Conservation (phyloP, 140 eudicot genomes). For the Bidens hawaiensis region DNA sequence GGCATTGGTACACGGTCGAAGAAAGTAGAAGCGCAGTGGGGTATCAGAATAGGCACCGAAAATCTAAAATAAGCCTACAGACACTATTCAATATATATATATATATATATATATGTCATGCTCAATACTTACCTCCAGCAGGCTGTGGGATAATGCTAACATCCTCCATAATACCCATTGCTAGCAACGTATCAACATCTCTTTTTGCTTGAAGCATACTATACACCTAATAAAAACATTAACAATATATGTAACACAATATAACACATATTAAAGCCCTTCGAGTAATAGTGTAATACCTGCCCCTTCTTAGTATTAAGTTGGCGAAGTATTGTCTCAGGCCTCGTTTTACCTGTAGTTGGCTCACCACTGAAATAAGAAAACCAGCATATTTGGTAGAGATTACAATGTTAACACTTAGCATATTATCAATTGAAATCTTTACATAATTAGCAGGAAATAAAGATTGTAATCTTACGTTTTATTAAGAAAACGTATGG, state of each 20-base stretch:
- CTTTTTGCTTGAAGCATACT: constrained; percentile 97
- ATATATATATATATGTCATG: not conserved
- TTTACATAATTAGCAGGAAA: not conserved
- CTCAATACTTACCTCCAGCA: constrained; percentile 73
- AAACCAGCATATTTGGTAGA: constrained; percentile 2
- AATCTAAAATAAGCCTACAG: too few species aligned
- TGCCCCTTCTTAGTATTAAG: constrained; percentile 98
- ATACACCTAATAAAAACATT: constrained; percentile 91
- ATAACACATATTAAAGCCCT: not conserved
- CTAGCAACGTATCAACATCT: constrained; percentile 94
- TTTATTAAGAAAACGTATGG: constrained; percentile 78
- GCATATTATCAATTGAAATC: not conserved
- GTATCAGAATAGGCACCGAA: too few species aligned
- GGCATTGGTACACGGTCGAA: too few species aligned
- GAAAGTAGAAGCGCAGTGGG: too few species aligned
- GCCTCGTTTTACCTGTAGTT: constrained; percentile 92
- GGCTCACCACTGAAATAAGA: constrained; percentile 79
- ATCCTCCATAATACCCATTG: constrained; percentile 99
- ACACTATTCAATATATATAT: too few species aligned
- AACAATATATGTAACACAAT: too few species aligned
- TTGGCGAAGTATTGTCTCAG: constrained; percentile 93
- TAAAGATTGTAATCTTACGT: constrained; percentile 51
- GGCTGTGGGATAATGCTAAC: constrained; percentile 98
- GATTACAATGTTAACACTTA: constrained; percentile 14
- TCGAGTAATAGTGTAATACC: constrained; percentile 52